These are phyloP conservation scores for Globisporangium parvum DNA, from an alignment of 352 stramenopile species.

Conservation along the genomic window DNA sequence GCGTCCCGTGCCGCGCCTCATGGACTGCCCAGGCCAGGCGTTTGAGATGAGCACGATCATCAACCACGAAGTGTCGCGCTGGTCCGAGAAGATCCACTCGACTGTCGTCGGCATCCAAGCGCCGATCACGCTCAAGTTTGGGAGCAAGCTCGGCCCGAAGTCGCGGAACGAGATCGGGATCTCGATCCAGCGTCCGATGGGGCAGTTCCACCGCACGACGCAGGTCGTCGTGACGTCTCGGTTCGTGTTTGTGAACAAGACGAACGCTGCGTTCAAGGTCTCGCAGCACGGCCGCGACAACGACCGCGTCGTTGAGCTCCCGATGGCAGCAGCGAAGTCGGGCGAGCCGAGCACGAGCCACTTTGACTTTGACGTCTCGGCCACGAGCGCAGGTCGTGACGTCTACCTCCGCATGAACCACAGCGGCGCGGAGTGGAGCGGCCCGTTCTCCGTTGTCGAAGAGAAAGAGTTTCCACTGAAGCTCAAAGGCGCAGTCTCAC, in stretches of 20 bases:
- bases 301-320: conserved; percentile 62
- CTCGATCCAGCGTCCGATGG: conserved; percentile 77
- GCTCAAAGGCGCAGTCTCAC: conserved; percentile 49
- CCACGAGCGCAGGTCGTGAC: conserved; percentile 40
- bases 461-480: conserved; percentile 85
- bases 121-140: conserved; percentile 75
- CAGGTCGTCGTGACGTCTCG: conserved; percentile 82
- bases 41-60: conserved; percentile 88
- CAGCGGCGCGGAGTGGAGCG: conserved; percentile 70
- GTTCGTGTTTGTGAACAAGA: conserved; percentile 87
- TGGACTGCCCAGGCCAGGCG: conserved; percentile 76
- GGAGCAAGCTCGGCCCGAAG: conserved; percentile 53
- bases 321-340: conserved; percentile 24
- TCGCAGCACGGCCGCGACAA: conserved; percentile 58
- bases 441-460: conserved; percentile 70
- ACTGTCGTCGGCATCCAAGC: conserved; percentile 82
- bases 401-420: conserved; percentile 79
- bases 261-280: conserved; percentile 63
- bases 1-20: conserved; percentile 62
- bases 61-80: conserved; percentile 74
- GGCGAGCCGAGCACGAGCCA: conserved; percentile 31
- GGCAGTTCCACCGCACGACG: conserved; percentile 83
- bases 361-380: conserved; percentile 69
- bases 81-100: conserved; percentile 85
- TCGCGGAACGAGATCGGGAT: conserved; percentile 78